Evolutionary conservation across 73 alveolate species (phyloP).

Genomic region (Paramecium sexaurelia): DNA sequence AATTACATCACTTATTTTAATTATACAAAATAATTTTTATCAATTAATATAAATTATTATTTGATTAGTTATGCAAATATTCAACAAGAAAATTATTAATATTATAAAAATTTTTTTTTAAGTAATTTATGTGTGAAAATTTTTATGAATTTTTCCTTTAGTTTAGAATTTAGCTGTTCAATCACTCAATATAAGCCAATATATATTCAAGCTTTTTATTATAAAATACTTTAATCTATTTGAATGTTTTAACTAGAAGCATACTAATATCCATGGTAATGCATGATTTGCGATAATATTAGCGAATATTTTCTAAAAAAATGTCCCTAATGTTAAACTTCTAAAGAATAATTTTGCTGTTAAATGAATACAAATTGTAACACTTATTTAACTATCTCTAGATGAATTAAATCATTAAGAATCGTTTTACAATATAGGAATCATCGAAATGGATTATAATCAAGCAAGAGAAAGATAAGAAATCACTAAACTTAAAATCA

Average conservation of each 20-base stretch:
- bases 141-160: too few species aligned
- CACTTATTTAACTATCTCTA: neutral
- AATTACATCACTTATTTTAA: neutral
- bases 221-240: neutral
- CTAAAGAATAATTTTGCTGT: neutral
- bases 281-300: neutral
- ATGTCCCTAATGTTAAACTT: neutral
- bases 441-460: neutral
- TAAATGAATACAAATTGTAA: neutral
- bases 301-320: neutral
- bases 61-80: neutral
- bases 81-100: neutral
- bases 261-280: neutral
- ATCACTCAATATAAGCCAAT: too few species aligned
- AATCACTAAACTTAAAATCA: neutral
- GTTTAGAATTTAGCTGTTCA: too few species aligned
- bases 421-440: neutral
- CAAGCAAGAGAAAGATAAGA: neutral
- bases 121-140: too few species aligned
- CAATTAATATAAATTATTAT: neutral
- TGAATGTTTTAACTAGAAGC: neutral
- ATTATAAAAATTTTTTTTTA: too few species aligned
- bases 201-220: too few species aligned
- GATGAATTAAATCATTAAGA: neutral
- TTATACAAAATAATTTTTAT: neutral